These are phyloP conservation scores for Graphilbum sp. DNA, from an alignment of 2,329 filamentous ascomycete species.

Conservation along the genomic window DNA sequence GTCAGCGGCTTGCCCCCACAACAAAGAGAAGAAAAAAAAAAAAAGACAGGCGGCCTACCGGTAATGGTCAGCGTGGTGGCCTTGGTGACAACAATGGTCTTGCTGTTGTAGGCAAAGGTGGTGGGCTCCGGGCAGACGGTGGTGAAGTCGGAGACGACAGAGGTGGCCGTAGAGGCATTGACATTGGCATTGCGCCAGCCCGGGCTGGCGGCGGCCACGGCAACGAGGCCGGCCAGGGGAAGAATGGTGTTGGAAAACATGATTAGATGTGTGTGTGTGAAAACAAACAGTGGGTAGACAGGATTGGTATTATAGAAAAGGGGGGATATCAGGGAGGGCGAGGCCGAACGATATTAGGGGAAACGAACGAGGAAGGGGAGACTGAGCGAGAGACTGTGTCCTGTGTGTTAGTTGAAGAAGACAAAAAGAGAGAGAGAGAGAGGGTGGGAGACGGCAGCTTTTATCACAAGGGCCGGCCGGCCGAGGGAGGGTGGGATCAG, in stretches of 20 bases:
- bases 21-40: neutral
- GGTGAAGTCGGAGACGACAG: conserved; percentile 43
- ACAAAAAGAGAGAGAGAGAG: neutral
- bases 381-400: neutral
- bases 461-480: neutral
- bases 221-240: neutral
- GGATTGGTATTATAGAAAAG: too few relatives aligned
- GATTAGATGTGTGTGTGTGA: too few relatives aligned
- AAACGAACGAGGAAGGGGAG: too few relatives aligned
- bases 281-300: too few relatives aligned
- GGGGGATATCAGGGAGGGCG: too few relatives aligned
- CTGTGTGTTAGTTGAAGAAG: neutral
- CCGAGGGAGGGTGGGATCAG: too few relatives aligned
- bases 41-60: conserved; percentile 5
- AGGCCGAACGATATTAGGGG: too few relatives aligned
- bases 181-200: too few relatives aligned
- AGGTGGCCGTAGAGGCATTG: conserved; percentile 5
- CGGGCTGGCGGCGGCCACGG: neutral
- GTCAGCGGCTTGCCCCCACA: neutral
- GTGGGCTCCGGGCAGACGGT: conserved; percentile 62
- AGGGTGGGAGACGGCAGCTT: neutral
- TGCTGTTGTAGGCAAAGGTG: conserved; percentile 46
- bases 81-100: conserved; percentile 38
- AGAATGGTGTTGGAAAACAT: neutral
- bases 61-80: conserved; percentile 11